A percentile compares a stretch with the other conserved stretches of the same genome.
Conservation (phyloP, 306 rosid species). For the Quillaja saponaria region DNA sequence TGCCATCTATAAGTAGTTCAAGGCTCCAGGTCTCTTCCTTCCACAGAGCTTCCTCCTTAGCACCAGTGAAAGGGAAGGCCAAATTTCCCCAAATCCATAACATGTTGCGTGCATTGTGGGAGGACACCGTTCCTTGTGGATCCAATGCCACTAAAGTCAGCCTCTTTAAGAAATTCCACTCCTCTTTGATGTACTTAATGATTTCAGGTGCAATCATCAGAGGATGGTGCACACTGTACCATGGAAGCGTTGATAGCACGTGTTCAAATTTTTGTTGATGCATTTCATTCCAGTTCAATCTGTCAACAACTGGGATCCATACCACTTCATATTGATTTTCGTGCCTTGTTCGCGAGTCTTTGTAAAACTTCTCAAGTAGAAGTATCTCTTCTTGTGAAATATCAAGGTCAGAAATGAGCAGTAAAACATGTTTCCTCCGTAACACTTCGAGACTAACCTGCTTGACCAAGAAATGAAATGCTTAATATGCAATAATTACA, state of each 20-base stretch:
- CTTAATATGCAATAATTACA: neutral
- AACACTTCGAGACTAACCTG: slow-evolving; percentile 17
- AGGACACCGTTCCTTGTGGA: slow-evolving; percentile 23
- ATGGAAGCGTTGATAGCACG: slow-evolving; percentile 14
- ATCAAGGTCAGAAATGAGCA: slow-evolving; percentile 31
- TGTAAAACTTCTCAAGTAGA: slow-evolving; percentile 18
- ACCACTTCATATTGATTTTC: slow-evolving; percentile 19
- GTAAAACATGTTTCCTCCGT: slow-evolving; percentile 19
- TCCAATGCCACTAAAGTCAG: slow-evolving; percentile 17
- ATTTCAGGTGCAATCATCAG: slow-evolving; percentile 10
- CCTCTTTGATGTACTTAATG: slow-evolving; percentile 24
- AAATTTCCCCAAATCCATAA: slow-evolving; percentile 28
- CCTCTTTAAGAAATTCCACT: slow-evolving; percentile 16
- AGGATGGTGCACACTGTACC: slow-evolving; percentile 27
- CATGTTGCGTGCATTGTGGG: slow-evolving; percentile 25
- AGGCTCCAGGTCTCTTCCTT: slow-evolving; percentile 28
- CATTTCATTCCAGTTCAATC: neutral
- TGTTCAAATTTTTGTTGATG: slow-evolving; percentile 7
- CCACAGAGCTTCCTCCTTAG: slow-evolving; percentile 26
- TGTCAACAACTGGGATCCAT: slow-evolving; percentile 25
- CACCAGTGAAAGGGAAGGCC: slow-evolving; percentile 21
- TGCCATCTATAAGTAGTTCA: slow-evolving; percentile 23
- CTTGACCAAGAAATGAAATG: neutral
- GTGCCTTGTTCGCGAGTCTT: neutral
- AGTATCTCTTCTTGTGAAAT: slow-evolving; percentile 22